phyloP scores from a whole-genome alignment of 352 stramenopile genomes.

The Phytophthora litchii region DNA sequence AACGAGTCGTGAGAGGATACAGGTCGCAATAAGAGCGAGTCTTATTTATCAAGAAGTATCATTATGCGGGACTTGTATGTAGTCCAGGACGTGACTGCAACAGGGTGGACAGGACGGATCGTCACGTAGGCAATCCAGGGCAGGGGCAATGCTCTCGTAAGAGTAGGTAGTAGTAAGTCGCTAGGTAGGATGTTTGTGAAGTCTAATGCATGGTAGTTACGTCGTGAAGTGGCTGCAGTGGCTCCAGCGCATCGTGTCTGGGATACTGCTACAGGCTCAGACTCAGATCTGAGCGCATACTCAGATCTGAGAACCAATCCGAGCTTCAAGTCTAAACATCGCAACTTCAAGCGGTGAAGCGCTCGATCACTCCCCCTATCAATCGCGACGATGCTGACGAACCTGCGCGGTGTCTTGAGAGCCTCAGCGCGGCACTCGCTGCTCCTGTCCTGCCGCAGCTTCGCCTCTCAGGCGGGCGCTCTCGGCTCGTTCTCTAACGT shows the following conservation, averaged over 20 bases:
- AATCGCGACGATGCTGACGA: conserved; percentile 16
- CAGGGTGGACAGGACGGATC: conserved; percentile 8
- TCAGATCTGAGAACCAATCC: conserved; percentile 9
- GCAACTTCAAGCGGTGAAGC: conserved; percentile 4
- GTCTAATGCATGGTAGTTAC: conserved; percentile 11
- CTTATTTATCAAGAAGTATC: conserved; percentile 58
- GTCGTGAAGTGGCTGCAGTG: background rate
- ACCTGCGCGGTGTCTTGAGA: conserved; percentile 6
- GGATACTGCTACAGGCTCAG: no score
- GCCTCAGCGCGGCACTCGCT: conserved; percentile 4
- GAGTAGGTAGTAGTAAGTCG: conserved; percentile 23
- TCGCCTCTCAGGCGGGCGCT: conserved; percentile 50
- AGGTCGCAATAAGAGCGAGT: conserved; percentile 22
- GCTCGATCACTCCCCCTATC: background rate
- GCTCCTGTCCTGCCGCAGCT: conserved; percentile 13
- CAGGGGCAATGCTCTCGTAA: conserved; percentile 18
- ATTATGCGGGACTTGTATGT: conserved; percentile 19
- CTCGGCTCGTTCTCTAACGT: conserved; percentile 54
- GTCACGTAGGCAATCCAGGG: conserved; percentile 7
- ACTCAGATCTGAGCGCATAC: background rate
- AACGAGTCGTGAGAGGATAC: conserved; percentile 46
- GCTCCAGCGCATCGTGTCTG: no score
- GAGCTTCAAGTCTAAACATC: conserved; percentile 12
- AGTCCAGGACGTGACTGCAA: conserved; percentile 5
- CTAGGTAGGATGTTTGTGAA: conserved; percentile 14